Evolutionary conservation across 139 green algal genomes (phyloP).

Genomic region (Diplosphaera chodatii): DNA sequence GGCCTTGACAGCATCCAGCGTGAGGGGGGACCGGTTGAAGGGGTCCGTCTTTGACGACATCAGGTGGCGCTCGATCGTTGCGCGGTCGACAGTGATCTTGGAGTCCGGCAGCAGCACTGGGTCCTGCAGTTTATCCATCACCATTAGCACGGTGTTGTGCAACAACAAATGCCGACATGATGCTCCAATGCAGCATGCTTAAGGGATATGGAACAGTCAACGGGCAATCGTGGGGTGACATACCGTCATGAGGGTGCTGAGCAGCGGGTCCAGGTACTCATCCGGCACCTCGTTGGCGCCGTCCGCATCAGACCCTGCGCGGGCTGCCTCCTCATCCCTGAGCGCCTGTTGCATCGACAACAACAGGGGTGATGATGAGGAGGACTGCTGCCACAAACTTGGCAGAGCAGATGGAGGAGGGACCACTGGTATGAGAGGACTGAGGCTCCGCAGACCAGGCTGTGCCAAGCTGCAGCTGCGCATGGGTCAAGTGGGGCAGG

Average conservation of each 20-base stretch:
- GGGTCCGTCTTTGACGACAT: conserved; percentile 56
- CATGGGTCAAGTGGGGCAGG: too few relatives aligned
- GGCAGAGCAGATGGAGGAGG: too few relatives aligned
- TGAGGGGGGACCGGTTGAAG: conserved; percentile 58
- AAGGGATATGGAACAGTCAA: too few relatives aligned
- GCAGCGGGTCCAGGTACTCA: conserved; percentile 46
- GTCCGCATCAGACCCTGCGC: not conserved
- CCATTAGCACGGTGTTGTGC: too few relatives aligned
- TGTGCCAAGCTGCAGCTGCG: too few relatives aligned
- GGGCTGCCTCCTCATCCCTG: not conserved
- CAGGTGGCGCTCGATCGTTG: conserved; percentile 63
- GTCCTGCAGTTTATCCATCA: too few relatives aligned
- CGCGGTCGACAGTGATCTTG: conserved; percentile 46
- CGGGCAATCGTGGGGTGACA: not conserved
- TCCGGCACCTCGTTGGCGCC: conserved; percentile 25
- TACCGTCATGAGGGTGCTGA: conserved; percentile 23
- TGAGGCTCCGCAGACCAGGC: too few relatives aligned
- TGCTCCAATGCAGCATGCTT: too few relatives aligned
- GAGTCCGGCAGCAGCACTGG: conserved; percentile 64
- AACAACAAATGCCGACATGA: too few relatives aligned
- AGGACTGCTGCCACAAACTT: not conserved
- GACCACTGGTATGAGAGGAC: too few relatives aligned
- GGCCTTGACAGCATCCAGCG: conserved; percentile 34
- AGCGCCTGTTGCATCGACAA: not conserved
- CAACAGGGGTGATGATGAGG: not conserved